Percentiles rank a stretch among this genome's conserved stretches.
phyloP scores from a whole-genome alignment of 306 rosid genomes.

The Cercis canadensis region DNA sequence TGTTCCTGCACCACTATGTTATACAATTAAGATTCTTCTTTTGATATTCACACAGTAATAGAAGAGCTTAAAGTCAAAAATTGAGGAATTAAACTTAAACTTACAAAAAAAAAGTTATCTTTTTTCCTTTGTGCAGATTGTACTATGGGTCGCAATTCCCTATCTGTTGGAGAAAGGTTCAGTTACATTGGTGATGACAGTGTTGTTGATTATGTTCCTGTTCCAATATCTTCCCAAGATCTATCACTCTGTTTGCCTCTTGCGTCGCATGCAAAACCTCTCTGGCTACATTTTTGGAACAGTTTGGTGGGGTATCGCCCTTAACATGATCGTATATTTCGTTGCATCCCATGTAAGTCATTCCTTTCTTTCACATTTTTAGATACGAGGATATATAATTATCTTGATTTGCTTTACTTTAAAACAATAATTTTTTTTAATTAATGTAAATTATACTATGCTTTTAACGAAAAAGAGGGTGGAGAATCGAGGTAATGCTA shows the following conservation, averaged over 20 bases:
- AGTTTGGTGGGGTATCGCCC: constrained; percentile 98
- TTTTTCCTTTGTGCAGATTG: constrained; percentile 52
- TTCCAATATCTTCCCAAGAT: constrained; percentile 91
- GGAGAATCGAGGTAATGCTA: not conserved
- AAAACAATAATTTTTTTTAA: too few species aligned
- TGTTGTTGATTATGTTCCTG: constrained; percentile 69
- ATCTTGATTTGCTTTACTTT: not conserved
- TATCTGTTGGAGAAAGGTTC: constrained; percentile 65
- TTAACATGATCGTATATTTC: constrained; percentile 87
- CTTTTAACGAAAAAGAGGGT: not conserved
- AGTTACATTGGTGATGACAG: constrained; percentile 73
- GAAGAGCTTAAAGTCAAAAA: too few species aligned
- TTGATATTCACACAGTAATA: too few species aligned
- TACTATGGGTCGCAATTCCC: constrained; percentile 82
- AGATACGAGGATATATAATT: not conserved
- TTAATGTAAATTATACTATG: too few species aligned
- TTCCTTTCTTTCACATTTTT: not conserved
- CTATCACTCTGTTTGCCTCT: constrained; percentile 72
- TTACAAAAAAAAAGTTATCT: not conserved
- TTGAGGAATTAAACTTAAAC: too few species aligned
- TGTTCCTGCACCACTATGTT: too few species aligned
- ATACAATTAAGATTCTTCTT: too few species aligned
- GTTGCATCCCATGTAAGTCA: constrained; percentile 93
- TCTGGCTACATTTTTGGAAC: constrained; percentile 88
- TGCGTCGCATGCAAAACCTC: constrained; percentile 86